Conservation (phyloP, 495 filamentous ascomycete species). For the Friedmanniomyces simplex region DNA sequence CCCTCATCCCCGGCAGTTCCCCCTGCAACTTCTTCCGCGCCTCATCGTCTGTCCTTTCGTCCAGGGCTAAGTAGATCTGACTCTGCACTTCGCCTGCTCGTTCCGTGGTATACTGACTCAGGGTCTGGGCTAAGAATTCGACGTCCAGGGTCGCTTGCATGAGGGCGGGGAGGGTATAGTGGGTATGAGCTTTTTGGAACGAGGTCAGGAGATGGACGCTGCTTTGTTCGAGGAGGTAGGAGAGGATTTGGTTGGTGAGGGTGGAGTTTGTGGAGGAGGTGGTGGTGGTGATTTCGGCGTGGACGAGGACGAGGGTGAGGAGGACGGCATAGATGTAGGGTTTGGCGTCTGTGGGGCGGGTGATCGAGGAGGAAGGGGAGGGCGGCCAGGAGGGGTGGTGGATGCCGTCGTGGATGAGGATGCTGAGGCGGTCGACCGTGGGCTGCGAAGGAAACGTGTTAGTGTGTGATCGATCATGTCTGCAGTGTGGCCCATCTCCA, state of each 20-base stretch:
- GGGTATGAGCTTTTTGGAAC: conserved; percentile 36
- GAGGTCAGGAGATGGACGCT: conserved; percentile 42
- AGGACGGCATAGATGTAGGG: conserved; percentile 85
- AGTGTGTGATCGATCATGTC: not conserved
- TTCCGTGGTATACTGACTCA: conserved; percentile 79
- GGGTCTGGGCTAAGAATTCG: conserved; percentile 89
- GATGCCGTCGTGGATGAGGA: conserved; percentile 61
- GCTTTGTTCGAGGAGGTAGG: conserved; percentile 42
- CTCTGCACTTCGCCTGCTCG: conserved; percentile 67
- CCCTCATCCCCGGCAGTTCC: conserved; percentile 82
- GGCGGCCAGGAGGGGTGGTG: conserved; percentile 61
- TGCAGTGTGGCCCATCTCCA: too few species aligned
- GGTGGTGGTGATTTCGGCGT: conserved; percentile 84
- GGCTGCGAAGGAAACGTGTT: conserved; percentile 33
- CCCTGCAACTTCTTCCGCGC: conserved; percentile 67
- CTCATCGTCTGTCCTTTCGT: conserved; percentile 74
- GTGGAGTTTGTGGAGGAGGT: conserved; percentile 49
- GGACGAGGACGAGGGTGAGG: conserved; percentile 71
- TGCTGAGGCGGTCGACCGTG: conserved; percentile 48
- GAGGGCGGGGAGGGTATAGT: conserved; percentile 65
- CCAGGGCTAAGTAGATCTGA: conserved; percentile 80
- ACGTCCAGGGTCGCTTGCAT: conserved; percentile 97
- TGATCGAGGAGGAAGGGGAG: conserved; percentile 25
- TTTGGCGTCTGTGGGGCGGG: conserved; percentile 60
- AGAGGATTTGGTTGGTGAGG: conserved; percentile 48